Conservation (phyloP, 2,329 filamentous ascomycete species). For the Diatrype stigma region DNA sequence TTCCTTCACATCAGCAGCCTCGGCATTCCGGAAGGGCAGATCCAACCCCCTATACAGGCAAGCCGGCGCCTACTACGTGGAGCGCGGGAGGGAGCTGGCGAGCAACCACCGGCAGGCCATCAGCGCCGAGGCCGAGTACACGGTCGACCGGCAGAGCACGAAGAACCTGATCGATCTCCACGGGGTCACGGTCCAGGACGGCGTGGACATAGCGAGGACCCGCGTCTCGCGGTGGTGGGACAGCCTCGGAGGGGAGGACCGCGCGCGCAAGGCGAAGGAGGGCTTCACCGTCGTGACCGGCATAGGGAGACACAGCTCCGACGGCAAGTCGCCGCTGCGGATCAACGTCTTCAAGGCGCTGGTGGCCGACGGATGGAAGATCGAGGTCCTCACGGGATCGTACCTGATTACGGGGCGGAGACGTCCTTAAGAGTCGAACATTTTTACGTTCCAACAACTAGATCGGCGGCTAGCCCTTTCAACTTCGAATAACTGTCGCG, state of each 20-base stretch:
- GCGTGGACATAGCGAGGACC: constrained; percentile 69
- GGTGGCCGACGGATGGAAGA: constrained; percentile 75
- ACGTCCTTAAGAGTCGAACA: not conserved
- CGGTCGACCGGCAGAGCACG: constrained; percentile 65
- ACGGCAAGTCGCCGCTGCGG: constrained; percentile 71
- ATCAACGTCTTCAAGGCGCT: constrained; percentile 76
- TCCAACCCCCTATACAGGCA: constrained; percentile 72
- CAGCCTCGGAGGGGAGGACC: constrained; percentile 62
- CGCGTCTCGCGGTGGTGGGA: constrained; percentile 74
- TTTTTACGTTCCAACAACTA: too few species aligned
- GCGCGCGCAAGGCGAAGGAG: constrained; percentile 43
- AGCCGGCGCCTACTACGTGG: constrained; percentile 71
- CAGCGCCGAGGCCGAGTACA: constrained; percentile 63
- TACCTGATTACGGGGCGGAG: constrained; percentile 61
- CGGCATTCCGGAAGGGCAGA: constrained; percentile 45
- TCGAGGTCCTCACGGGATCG: constrained; percentile 67
- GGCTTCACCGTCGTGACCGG: constrained; percentile 78
- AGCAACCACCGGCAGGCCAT: constrained; percentile 53
- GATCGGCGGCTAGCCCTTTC: too few species aligned
- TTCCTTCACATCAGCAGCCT: constrained; percentile 34
- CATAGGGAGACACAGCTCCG: constrained; percentile 70
- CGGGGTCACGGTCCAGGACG: constrained; percentile 76
- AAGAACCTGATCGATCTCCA: constrained; percentile 69
- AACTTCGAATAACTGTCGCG: too few species aligned
- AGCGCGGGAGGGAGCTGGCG: constrained; percentile 62